Conservation (phyloP, 2,329 filamentous ascomycete genomes). For the Ambrosiella beaveri region DNA sequence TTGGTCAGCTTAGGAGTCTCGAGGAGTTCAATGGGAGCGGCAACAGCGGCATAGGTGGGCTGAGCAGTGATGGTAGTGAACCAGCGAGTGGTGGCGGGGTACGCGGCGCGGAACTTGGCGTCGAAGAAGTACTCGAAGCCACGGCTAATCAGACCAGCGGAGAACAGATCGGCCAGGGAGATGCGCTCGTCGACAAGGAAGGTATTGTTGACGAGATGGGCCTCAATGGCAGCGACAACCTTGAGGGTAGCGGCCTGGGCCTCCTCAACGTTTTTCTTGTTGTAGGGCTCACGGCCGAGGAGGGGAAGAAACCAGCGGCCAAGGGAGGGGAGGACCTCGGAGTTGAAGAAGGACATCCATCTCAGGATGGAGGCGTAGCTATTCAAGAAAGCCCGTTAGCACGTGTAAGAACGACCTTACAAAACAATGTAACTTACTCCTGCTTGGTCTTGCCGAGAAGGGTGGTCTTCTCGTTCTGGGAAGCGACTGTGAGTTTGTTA, state of each 20-base stretch:
- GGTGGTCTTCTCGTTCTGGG: slow-evolving; percentile 99
- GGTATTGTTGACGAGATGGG: slow-evolving; percentile 81
- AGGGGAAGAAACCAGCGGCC: slow-evolving; percentile 76
- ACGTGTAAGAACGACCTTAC: neutral
- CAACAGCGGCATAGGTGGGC: slow-evolving; percentile 71
- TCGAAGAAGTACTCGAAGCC: slow-evolving; percentile 92
- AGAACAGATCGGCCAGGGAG: slow-evolving; percentile 88
- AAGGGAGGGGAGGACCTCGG: slow-evolving; percentile 58
- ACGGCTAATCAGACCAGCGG: slow-evolving; percentile 58
- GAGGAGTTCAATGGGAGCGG: slow-evolving; percentile 57
- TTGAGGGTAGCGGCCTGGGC: slow-evolving; percentile 49
- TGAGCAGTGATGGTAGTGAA: slow-evolving; percentile 88
- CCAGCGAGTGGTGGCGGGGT: slow-evolving; percentile 86
- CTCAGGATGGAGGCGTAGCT: slow-evolving; percentile 89
- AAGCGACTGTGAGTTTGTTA: slow-evolving; percentile 51
- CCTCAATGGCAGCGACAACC: slow-evolving; percentile 58
- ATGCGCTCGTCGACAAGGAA: slow-evolving; percentile 96
- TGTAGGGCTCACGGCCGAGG: slow-evolving; percentile 67
- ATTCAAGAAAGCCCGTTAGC: neutral
- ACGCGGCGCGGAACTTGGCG: slow-evolving; percentile 65
- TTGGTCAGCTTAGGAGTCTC: slow-evolving; percentile 63
- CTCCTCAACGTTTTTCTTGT: slow-evolving; percentile 94
- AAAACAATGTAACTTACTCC: slow-evolving; percentile 45
- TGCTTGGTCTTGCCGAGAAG: slow-evolving; percentile 99
- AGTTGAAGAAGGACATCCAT: slow-evolving; percentile 96